phyloP scores from a whole-genome alignment of 495 filamentous ascomycete genomes.

The Penicillium soppii region DNA sequence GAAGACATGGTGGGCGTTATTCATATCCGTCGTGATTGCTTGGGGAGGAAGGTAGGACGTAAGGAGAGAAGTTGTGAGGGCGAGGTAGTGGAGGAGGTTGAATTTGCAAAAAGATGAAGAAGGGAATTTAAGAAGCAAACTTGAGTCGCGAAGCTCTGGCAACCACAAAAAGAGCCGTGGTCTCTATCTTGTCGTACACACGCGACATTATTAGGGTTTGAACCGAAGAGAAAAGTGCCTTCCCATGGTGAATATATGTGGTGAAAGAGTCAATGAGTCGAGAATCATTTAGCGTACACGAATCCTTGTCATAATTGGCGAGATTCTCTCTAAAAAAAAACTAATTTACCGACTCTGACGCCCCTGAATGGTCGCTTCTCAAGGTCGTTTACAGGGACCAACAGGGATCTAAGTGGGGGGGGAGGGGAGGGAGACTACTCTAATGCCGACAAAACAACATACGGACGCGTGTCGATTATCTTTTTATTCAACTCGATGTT shows the following conservation, averaged over 20 bases:
- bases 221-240: background rate
- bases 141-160: background rate
- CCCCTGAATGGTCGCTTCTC: background rate
- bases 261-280: background rate
- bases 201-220: conserved; percentile 4
- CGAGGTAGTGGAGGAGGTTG: background rate
- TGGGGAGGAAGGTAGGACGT: background rate
- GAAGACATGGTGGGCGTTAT: conserved; percentile 14
- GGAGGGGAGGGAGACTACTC: background rate
- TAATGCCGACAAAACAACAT: no score
- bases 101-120: background rate
- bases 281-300: background rate
- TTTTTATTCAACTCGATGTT: no score
- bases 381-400: background rate
- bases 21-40: background rate
- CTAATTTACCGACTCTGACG: background rate
- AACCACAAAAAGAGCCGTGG: conserved; percentile 8
- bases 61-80: background rate
- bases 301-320: background rate
- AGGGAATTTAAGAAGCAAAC: background rate
- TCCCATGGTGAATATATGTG: background rate
- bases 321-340: background rate
- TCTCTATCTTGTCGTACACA: conserved; percentile 1
- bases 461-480: no score
- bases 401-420: background rate